Evolutionary conservation across 192 early-diverging fungal genomes (phyloP), one percentile per base, ranked within the genome.

Genomic region (Phlyctochytrium bullatum): DNA sequence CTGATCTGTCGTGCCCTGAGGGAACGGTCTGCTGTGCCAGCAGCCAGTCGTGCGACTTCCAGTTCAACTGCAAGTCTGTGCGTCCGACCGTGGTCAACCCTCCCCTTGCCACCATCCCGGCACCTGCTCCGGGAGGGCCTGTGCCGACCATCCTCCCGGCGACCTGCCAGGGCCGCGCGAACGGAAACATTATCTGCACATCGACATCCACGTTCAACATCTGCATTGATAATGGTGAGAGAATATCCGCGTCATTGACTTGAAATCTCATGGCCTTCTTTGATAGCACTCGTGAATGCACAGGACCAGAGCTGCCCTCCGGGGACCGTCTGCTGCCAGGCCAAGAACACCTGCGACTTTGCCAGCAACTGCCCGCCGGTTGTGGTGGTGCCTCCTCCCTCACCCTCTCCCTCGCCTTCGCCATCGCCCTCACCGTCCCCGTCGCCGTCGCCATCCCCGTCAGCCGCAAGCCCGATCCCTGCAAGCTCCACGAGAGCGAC

Each of bases 281-380:
- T n/a, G n/a, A n/a, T n/a, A n/a, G n/a, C n/a, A n/a, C n/a, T n/a
- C n/a, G n/a, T n/a, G n/a, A n/a, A 10, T 28, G 54, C 27, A 6
- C 10, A 57, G 54, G 27, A 14, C 14, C 54, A 57, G 27, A 28
- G 12, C 27, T 57, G 54, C 54, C 54, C 54, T 6, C 4, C 27
- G 4, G 54, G 54, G 4, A 57, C 54, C 54, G 54, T 57, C 14
- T 57, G 54, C 54, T 57, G 54, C 27, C 12, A 10, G 12, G 54
- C 27, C 27, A 57, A 10, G 12, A 57, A 57, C 54, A 57, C 54
- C 6, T 57, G 54, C 54, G 54, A 57, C 54, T 57, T 6, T 6
- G 14, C 54, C 12, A 6, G 10, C 54, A 57, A 57, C 54, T 57
- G 54, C 54, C 54, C 54, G 12, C 27, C 54, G 12, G 54, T 25